Base-by-base conservation (phyloP, 148 eudicot genomes). In the Chenopodium quinoa region DNA sequence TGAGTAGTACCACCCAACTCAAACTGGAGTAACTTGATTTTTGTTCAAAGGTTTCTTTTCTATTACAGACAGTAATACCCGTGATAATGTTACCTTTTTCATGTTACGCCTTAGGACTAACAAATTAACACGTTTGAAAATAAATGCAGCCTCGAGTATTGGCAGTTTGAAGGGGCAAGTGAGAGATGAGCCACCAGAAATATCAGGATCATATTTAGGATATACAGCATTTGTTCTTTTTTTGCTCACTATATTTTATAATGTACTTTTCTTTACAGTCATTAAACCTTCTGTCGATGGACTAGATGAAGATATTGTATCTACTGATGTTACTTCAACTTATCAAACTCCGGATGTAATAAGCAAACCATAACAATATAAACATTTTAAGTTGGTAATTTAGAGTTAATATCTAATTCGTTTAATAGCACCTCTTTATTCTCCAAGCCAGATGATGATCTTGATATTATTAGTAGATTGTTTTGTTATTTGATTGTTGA, bases 211-310 rank as follows among this genome's bases (percentile, higher is more conserved):
- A 25, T 79, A 80, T 32, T 58, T 89, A 54, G 31, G 78, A 54
- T 75, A 56, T 31, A 54, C 50, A 1, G 91, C 89, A 37, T 84
- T 87, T 37, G 77, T 64, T 29, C 90, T 92, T 40, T 76, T 90
- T 60, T 2, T 83, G 14, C 86, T 90, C 40, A 73, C 89, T 52
- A 82, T 92, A 31, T 75, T 92, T 65, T 92, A 92, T 80, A 92
- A 92, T 65, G 73, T 90, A n/a, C 27, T 92, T 32, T 92, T 92
- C 68, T 22, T 83, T 10, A 87, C 90, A 4, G 88, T 92, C 19
- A 92, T 92, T 75, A 89, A 88, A 74, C 95, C 95, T 66, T 79
- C 92, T 31, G 82, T 92, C 31, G 95, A 92, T 69, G 85, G 83
- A 58, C 87, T 90, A 22, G 87, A 87, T 37, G 79, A 80, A 27